A percentile compares a stretch with the other conserved stretches of the same genome.
phyloP scores from a whole-genome alignment of 108 stramenopile species.

The Skeletonema tropicum region DNA sequence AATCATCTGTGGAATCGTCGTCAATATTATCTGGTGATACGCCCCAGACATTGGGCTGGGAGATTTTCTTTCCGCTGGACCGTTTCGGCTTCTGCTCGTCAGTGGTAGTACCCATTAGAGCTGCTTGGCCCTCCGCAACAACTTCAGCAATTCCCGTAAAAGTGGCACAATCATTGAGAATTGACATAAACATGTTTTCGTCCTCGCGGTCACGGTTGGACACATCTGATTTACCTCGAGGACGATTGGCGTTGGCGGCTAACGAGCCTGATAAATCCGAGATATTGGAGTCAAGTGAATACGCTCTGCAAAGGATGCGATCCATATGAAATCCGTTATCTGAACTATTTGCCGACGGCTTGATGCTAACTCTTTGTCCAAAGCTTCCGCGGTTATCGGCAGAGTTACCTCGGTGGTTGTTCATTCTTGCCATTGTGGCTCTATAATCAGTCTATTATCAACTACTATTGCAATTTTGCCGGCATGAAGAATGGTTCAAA shows the following conservation, averaged over 20 bases:
- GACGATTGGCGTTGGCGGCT: neutral
- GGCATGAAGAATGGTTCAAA: neutral
- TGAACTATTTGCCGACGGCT: neutral
- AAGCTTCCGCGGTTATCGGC: neutral
- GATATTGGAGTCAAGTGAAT: constrained; percentile 6
- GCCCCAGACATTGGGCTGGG: constrained; percentile 3
- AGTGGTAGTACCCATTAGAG: neutral
- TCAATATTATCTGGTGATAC: neutral
- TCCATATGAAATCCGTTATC: neutral
- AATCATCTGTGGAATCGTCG: neutral
- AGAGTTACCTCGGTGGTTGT: neutral
- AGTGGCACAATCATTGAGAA: constrained; percentile 2
- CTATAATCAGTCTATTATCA: neutral
- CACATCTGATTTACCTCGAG: neutral
- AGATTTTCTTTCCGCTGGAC: neutral
- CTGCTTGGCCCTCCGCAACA: neutral
- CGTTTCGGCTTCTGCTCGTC: neutral
- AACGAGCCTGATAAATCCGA: constrained; percentile 6
- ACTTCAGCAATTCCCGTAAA: neutral
- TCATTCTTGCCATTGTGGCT: neutral
- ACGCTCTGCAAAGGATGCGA: constrained; percentile 7
- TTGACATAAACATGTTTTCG: neutral
- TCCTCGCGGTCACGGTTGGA: neutral
- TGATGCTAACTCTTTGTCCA: neutral
- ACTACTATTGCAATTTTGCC: neutral